These are phyloP conservation scores for Lepiota subincarnata DNA, from an alignment of 768 basidiomycete genomes.

Conservation along the genomic window DNA sequence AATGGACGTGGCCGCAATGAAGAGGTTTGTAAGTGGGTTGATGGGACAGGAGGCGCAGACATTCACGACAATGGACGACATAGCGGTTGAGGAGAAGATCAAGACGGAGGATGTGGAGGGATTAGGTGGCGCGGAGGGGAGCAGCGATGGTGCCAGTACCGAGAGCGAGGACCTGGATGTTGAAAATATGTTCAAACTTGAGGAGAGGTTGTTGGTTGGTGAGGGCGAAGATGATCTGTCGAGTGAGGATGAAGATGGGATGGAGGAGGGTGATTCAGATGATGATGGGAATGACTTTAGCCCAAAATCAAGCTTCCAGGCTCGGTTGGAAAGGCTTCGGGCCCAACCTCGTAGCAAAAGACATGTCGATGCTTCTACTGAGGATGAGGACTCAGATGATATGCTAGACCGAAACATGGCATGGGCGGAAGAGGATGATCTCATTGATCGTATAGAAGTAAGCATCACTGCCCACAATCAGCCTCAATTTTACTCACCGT, in stretches of 20 bases:
- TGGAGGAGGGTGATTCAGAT: conserved; percentile 31
- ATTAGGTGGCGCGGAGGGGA: conserved; percentile 22
- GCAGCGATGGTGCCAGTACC: conserved; percentile 22
- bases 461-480: conserved; percentile 12
- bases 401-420: conserved; percentile 25
- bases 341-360: conserved; percentile 23
- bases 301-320: conserved; percentile 42
- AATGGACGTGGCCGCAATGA: conserved; percentile 45
- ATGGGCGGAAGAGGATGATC: conserved; percentile 52
- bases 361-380: conserved; percentile 22
- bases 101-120: conserved; percentile 44
- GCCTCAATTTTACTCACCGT: background rate
- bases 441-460: conserved; percentile 53
- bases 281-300: conserved; percentile 32
- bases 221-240: conserved; percentile 25
- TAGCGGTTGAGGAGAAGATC: conserved; percentile 51
- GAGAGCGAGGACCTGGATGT: conserved; percentile 31
- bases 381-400: conserved; percentile 29
- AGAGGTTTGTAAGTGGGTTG: conserved; percentile 47
- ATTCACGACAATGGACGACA: conserved; percentile 63
- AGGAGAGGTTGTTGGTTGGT: conserved; percentile 43
- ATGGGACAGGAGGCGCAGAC: conserved; percentile 37
- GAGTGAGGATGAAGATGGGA: conserved; percentile 31
- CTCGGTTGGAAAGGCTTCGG: conserved; percentile 37
- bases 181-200: conserved; percentile 37